phyloP scores from a whole-genome alignment of 345 rosid species.

The Sonneratia alba region DNA sequence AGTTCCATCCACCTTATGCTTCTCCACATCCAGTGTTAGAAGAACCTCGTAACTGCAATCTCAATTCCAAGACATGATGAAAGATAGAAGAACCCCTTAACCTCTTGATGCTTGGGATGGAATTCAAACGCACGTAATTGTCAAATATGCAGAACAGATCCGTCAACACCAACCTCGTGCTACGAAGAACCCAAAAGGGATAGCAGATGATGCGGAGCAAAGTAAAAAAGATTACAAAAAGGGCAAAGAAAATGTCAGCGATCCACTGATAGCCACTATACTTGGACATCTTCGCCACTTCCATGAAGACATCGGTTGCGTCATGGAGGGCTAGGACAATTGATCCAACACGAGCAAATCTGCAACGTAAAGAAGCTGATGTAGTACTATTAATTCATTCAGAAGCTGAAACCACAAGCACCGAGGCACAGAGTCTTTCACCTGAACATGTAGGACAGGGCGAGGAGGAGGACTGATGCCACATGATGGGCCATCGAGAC shows the following conservation, averaged over 20 bases:
- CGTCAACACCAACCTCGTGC: slow-evolving; percentile 52
- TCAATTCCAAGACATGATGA: neutral
- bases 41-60: slow-evolving; percentile 65
- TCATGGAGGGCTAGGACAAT: slow-evolving; percentile 66
- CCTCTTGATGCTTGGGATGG: neutral
- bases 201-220: slow-evolving; percentile 48
- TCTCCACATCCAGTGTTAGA: slow-evolving; percentile 37
- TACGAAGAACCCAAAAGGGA: slow-evolving; percentile 69
- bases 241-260: slow-evolving; percentile 39
- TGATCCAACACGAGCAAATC: slow-evolving; percentile 71
- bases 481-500: slow-evolving; percentile 77
- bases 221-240: slow-evolving; percentile 47
- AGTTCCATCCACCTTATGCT: slow-evolving; percentile 35
- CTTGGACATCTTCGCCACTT: slow-evolving; percentile 77
- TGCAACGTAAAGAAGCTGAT: slow-evolving; percentile 11
- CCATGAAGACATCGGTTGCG: slow-evolving; percentile 63
- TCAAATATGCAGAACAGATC: neutral
- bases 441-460: slow-evolving; percentile 63
- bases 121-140: neutral
- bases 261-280: slow-evolving; percentile 55
- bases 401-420: neutral
- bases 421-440: slow-evolving; percentile 5
- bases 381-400: neutral
- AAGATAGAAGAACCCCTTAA: neutral
- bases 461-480: slow-evolving; percentile 40